Evolutionary conservation across 306 rosid genomes (phyloP).

Genomic region (Boehmeria nivea): DNA sequence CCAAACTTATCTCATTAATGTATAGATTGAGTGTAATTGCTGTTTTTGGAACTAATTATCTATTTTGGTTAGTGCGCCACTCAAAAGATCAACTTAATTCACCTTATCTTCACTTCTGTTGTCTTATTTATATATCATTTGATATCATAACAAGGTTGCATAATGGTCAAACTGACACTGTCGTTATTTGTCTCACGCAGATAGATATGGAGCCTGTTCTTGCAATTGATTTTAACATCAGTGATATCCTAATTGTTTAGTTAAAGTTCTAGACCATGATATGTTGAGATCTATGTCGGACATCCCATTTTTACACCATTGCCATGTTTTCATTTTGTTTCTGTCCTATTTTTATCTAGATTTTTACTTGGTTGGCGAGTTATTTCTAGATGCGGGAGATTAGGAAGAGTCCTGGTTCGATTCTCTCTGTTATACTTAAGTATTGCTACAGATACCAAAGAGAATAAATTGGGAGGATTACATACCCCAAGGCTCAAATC

Average conservation of each 20-base stretch:
- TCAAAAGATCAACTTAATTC: not conserved
- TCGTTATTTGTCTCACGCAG: slow-evolving; percentile 39
- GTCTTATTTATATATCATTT: not conserved
- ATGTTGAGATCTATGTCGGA: not conserved
- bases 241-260: slow-evolving; percentile 63
- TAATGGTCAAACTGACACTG: slow-evolving; percentile 16
- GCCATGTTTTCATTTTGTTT: not conserved
- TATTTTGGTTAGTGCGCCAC: too few relatives aligned
- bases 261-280: not conserved
- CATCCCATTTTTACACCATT: not conserved
- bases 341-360: not conserved
- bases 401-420: not conserved
- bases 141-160: not conserved
- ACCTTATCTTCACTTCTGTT: not conserved
- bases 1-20: too few relatives aligned
- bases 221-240: slow-evolving; percentile 76
- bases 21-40: too few relatives aligned
- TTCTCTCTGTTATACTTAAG: slow-evolving; percentile 41
- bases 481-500: slow-evolving; percentile 62
- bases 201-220: slow-evolving; percentile 77
- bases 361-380: not conserved
- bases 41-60: not conserved
- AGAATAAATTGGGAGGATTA: slow-evolving; percentile 85
- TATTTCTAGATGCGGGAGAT: not conserved
- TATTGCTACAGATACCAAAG: slow-evolving; percentile 84